These are phyloP conservation scores for Calocybe cyanea DNA, from an alignment of 768 basidiomycete species.

Conservation along the genomic window DNA sequence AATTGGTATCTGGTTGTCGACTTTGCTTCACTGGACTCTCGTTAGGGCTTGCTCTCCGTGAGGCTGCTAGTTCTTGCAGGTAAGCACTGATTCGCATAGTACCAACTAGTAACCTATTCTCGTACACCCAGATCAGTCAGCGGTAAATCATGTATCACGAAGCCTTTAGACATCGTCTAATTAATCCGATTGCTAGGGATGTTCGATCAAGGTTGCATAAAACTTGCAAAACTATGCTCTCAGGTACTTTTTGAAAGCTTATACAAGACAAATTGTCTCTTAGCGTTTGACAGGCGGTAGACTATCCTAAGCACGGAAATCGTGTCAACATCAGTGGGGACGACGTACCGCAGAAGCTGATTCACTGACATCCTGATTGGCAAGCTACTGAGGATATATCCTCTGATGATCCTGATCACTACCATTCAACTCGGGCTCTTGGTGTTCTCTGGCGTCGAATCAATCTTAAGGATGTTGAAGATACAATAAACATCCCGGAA, in stretches of 20 bases:
- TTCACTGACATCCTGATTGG: constrained; percentile 78
- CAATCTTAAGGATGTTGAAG: constrained; percentile 34
- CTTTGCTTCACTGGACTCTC: constrained; percentile 4
- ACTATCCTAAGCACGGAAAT: constrained; percentile 76
- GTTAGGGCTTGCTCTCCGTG: constrained; percentile 65
- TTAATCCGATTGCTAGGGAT: constrained; percentile 75
- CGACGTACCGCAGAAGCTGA: constrained; percentile 48
- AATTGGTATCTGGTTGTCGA: neutral
- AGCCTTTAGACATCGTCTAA: too few species aligned
- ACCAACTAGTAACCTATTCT: too few species aligned
- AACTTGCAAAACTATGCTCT: constrained; percentile 59
- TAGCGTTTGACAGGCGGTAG: constrained; percentile 50
- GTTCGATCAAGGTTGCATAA: constrained; percentile 50
- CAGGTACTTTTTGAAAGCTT: constrained; percentile 28
- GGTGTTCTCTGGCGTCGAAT: constrained; percentile 70
- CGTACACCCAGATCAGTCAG: too few species aligned
- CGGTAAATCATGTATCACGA: too few species aligned
- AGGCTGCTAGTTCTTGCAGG: constrained; percentile 70
- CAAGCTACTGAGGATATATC: constrained; percentile 57
- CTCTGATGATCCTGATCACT: constrained; percentile 61
- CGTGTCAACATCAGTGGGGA: constrained; percentile 49
- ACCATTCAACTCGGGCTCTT: constrained; percentile 65
- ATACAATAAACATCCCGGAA: constrained; percentile 15
- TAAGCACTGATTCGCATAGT: too few species aligned
- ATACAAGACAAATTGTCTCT: neutral